Evolutionary conservation across 768 basidiomycete genomes (phyloP), one percentile per base, ranked within the genome.

Genomic region (Candolleomyces aberdarensis): DNA sequence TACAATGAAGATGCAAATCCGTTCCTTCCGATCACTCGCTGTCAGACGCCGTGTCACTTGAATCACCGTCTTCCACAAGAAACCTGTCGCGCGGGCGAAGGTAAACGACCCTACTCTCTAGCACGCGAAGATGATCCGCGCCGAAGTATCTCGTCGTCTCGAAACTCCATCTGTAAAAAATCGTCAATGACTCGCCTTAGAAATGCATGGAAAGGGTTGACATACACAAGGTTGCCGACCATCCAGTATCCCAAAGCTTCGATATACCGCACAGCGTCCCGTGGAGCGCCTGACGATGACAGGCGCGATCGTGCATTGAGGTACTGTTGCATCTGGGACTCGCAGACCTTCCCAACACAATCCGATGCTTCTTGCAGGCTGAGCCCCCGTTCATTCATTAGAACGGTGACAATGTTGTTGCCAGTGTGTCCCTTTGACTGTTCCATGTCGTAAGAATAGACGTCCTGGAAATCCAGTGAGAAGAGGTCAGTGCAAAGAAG

Each of bases 381-480:
- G 54, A 86, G 70, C 20, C 72, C 65, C 57, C 78, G 78, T 63
- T 82, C 80, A 61, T 81, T 71, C 84, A 88, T 88, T 61, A 88
- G 78, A 41, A 89, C 85, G 9, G 85, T 86, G 55, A 91, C 76
- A 64, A 89, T 78, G 69, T 89, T 91, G 68, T 88, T 88, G 59
- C 84, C 84, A 29, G 73, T 76, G 56, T 84, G 81, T 19, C 87
- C 89, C 65, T 82, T 82, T 55, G 83, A 80, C 65, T 87, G 85
- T 65, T 91, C 88, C 81, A 87, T 84, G 70, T 87, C 84, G 71
- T 89, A 90, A 8, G 86, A 88, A 66, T 87, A 88, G 15, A 89
- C 71, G 62, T 90, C 87, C 87, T 88, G 36, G 36, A 36, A 36
- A 36, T 36, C 11, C 36, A 5, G 65, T 49, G 31, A 46, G 53